A percentile compares a stretch with the other conserved stretches of the same genome.
Conservation (phyloP, 345 rosid genomes). For the Aquilaria malaccensis region DNA sequence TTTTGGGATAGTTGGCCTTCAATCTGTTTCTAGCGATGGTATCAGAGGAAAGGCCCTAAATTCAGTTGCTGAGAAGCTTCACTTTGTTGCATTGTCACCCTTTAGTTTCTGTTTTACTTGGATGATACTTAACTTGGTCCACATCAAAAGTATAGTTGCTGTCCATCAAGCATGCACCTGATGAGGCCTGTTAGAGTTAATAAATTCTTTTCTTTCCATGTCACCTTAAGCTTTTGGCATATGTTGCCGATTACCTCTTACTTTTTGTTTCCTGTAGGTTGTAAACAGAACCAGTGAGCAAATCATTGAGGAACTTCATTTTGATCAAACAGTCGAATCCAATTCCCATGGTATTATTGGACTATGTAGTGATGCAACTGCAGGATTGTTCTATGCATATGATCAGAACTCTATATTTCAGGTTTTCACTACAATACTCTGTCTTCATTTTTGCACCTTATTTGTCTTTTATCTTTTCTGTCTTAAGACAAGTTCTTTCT, state of each 20-base stretch:
- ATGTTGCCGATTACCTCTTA: not conserved
- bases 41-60: no score
- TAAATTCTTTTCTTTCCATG: not conserved
- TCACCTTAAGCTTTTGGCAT: constrained; percentile 1
- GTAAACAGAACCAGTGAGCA: constrained; percentile 96
- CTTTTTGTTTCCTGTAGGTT: constrained; percentile 44
- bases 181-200: constrained; percentile 1
- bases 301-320: constrained; percentile 94
- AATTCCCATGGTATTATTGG: constrained; percentile 86
- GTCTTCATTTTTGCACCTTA: constrained; percentile 11
- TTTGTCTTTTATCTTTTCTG: constrained; percentile 6
- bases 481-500: not conserved
- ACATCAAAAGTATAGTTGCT: constrained; percentile 6
- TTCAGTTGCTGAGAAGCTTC: no score
- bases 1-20: no score
- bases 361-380: constrained; percentile 94
- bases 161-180: not conserved
- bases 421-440: constrained; percentile 32
- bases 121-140: constrained; percentile 3
- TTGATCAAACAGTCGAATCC: constrained; percentile 86
- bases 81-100: no score
- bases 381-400: constrained; percentile 93
- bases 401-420: constrained; percentile 94
- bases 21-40: no score
- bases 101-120: constrained; percentile 4